phyloP scores from a whole-genome alignment of 2,329 filamentous ascomycete genomes.

The Phyllosticta paracitricarpa region DNA sequence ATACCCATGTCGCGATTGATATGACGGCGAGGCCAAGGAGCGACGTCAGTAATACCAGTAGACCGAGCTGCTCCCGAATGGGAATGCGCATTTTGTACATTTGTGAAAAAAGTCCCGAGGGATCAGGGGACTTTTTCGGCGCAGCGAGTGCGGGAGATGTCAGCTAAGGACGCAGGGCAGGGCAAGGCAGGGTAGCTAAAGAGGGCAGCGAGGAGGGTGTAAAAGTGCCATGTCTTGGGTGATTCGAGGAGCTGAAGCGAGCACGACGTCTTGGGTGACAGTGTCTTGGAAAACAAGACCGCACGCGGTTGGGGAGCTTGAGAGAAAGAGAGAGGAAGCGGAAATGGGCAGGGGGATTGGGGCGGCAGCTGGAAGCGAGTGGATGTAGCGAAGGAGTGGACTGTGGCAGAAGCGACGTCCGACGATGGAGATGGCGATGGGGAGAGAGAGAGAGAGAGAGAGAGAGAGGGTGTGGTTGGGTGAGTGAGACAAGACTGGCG shows the following conservation, averaged over 20 bases:
- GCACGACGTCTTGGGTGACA: neutral
- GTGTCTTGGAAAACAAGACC: neutral
- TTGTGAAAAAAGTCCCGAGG: too few species aligned
- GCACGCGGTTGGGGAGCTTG: neutral
- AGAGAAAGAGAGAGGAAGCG: neutral
- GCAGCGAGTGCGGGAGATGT: neutral
- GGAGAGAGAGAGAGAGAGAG: neutral
- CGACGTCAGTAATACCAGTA: slow-evolving; percentile 66
- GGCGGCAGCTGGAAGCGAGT: slow-evolving; percentile 4
- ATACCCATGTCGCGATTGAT: slow-evolving; percentile 59
- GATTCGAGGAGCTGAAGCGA: neutral
- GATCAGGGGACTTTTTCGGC: neutral
- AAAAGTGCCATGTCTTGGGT: slow-evolving; percentile 6
- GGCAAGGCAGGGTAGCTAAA: neutral
- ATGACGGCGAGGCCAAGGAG: slow-evolving; percentile 68
- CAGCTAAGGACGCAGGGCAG: neutral
- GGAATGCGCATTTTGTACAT: slow-evolving; percentile 63
- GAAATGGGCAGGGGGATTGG: neutral
- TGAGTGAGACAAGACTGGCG: neutral
- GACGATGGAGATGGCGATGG: neutral
- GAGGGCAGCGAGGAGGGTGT: neutral
- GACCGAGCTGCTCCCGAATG: slow-evolving; percentile 77
- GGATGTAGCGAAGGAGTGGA: neutral
- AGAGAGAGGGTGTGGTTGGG: neutral
- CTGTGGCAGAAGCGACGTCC: neutral